Conservation (phyloP, 495 filamentous ascomycete species). For the Hypoxylon lienhwacheense region DNA sequence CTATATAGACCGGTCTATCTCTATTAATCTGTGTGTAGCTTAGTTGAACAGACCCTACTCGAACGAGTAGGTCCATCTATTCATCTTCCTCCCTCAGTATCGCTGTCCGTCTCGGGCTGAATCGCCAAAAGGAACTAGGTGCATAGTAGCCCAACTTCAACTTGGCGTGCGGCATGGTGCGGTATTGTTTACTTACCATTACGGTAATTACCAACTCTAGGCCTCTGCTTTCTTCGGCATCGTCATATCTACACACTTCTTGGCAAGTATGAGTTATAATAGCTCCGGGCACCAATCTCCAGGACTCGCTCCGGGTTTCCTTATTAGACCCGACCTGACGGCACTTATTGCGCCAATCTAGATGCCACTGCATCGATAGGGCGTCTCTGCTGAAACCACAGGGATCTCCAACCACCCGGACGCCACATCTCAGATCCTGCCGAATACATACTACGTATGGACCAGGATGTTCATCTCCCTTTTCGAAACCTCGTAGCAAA, state of each 20-base stretch:
- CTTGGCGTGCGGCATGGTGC: constrained; percentile 15
- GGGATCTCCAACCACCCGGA: constrained; percentile 23
- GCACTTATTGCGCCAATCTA: constrained; percentile 5
- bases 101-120: constrained; percentile 20
- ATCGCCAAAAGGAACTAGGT: constrained; percentile 29
- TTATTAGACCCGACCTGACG: constrained; percentile 24
- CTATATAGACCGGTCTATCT: constrained; percentile 5
- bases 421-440: constrained; percentile 20
- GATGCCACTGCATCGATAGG: constrained; percentile 6
- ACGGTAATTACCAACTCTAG: neutral
- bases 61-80: constrained; percentile 3
- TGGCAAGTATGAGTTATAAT: constrained; percentile 12
- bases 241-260: no score
- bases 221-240: no score
- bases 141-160: constrained; percentile 17
- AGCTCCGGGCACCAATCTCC: no score
- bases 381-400: constrained; percentile 9
- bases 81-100: constrained; percentile 12
- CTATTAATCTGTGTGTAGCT: constrained; percentile 15
- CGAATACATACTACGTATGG: constrained; percentile 2
- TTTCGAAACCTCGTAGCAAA: constrained; percentile 11
- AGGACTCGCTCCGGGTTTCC: constrained; percentile 24
- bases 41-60: constrained; percentile 6
- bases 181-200: constrained; percentile 10
- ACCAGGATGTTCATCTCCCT: constrained; percentile 15